phyloP scores from a whole-genome alignment of 352 stramenopile species.

The Globisporangium parvum region DNA sequence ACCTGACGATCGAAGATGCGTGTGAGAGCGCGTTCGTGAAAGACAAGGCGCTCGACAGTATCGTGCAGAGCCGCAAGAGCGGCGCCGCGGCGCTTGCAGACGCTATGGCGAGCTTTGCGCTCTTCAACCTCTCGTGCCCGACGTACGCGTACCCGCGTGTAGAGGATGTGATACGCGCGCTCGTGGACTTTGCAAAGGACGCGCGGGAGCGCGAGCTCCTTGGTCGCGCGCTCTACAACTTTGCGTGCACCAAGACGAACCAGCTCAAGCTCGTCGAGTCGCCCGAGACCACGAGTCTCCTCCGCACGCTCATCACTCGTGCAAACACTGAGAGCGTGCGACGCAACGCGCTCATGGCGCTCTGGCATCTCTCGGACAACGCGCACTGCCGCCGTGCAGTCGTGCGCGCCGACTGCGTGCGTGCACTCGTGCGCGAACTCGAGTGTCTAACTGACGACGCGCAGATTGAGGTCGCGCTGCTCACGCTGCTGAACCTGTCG shows the following conservation, averaged over 20 bases:
- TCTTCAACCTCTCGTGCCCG: constrained; percentile 68
- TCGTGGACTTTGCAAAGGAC: constrained; percentile 45
- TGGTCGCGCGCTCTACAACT: constrained; percentile 60
- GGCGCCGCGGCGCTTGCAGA: constrained; percentile 26
- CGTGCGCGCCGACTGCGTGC: constrained; percentile 37
- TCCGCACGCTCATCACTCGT: constrained; percentile 27
- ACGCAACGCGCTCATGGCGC: constrained; percentile 24
- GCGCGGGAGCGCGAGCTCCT: constrained; percentile 35
- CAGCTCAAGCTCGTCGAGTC: constrained; percentile 58
- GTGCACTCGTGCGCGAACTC: constrained; percentile 40
- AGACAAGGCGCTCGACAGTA: constrained; percentile 61
- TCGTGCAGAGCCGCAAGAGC: constrained; percentile 43
- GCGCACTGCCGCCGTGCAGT: constrained; percentile 37
- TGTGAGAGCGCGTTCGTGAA: constrained; percentile 62
- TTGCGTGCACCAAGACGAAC: constrained; percentile 55
- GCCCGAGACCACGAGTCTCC: constrained; percentile 29
- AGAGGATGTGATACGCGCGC: constrained; percentile 53
- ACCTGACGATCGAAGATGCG: constrained; percentile 69
- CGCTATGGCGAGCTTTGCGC: constrained; percentile 34
- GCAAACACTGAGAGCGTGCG: constrained; percentile 23
- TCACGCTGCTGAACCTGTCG: constrained; percentile 29
- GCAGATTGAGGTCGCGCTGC: constrained; percentile 34
- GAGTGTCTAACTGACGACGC: constrained; percentile 20
- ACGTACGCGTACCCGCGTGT: constrained; percentile 60
- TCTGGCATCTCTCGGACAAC: constrained; percentile 51